Evolutionary conservation across 352 stramenopile genomes (phyloP).

Genomic region (Peronospora farinosa): DNA sequence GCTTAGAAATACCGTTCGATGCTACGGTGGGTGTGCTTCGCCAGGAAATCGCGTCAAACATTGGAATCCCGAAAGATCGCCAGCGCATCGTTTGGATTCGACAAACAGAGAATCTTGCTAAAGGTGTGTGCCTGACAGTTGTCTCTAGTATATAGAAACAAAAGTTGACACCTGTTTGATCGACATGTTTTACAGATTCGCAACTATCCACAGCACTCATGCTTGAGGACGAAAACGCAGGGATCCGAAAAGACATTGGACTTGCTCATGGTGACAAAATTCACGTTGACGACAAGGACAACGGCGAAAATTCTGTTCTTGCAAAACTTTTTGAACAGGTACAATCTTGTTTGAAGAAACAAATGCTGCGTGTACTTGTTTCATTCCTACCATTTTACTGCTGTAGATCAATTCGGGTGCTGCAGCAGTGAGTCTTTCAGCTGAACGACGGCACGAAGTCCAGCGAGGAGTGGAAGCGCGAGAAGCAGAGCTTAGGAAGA

Average conservation of each 20-base stretch:
- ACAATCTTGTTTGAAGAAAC: background rate
- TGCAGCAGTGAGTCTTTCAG: constrained; percentile 74
- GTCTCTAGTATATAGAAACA: background rate
- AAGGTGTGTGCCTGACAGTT: constrained; percentile 35
- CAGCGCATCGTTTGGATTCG: constrained; percentile 88
- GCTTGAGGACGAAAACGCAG: constrained; percentile 60
- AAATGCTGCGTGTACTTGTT: background rate
- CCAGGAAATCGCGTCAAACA: constrained; percentile 72
- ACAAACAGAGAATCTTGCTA: constrained; percentile 77
- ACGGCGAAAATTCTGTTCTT: constrained; percentile 71
- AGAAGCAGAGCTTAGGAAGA: constrained; percentile 77
- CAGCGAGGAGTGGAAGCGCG: constrained; percentile 76
- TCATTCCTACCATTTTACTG: constrained; percentile 1
- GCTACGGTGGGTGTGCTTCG: constrained; percentile 62
- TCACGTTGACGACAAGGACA: constrained; percentile 77
- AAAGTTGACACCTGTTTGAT: background rate
- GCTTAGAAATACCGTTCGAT: constrained; percentile 78
- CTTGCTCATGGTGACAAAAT: constrained; percentile 86
- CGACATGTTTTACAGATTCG: constrained; percentile 40
- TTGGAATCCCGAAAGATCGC: constrained; percentile 72
- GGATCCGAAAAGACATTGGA: constrained; percentile 74
- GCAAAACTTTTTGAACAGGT: constrained; percentile 80
- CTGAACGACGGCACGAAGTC: constrained; percentile 83
- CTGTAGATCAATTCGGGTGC: constrained; percentile 78
- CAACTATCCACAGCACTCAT: constrained; percentile 64